Evolutionary conservation across 163 green algal species (phyloP).

Genomic region (Scenedesmus sp.): DNA sequence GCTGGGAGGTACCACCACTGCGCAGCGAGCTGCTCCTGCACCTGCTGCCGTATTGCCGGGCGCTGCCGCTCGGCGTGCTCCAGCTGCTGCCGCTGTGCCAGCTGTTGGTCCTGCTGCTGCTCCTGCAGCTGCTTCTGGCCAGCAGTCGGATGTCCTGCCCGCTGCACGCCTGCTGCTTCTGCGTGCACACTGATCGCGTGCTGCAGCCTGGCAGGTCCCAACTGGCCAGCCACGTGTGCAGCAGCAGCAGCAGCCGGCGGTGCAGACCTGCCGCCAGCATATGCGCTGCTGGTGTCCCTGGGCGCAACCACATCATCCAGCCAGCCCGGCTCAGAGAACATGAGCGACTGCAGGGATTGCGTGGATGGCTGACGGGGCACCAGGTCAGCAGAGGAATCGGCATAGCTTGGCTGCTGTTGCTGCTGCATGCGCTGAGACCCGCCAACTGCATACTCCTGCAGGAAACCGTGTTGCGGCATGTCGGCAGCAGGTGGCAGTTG

Average conservation of each 20-base stretch:
- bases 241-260: background rate
- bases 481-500: too few species aligned
- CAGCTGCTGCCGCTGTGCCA: conserved; percentile 33
- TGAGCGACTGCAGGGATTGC: background rate
- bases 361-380: background rate
- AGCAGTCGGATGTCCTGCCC: background rate
- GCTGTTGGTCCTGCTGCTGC: background rate
- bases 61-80: background rate
- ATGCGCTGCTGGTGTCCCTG: background rate
- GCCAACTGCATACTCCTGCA: background rate
- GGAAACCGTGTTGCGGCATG: too few species aligned
- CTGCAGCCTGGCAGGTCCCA: background rate
- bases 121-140: conserved; percentile 23
- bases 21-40: background rate
- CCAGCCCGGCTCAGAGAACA: background rate
- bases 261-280: background rate
- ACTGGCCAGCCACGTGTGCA: background rate
- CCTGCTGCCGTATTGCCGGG: background rate
- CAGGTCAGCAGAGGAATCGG: background rate
- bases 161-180: conserved; percentile 14
- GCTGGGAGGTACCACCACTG: background rate
- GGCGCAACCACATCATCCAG: background rate
- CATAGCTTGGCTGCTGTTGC: background rate
- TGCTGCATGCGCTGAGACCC: background rate
- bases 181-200: background rate